Evolutionary conservation across 441 rosid species (phyloP).

Genomic region (Eutrema salsugineum): DNA sequence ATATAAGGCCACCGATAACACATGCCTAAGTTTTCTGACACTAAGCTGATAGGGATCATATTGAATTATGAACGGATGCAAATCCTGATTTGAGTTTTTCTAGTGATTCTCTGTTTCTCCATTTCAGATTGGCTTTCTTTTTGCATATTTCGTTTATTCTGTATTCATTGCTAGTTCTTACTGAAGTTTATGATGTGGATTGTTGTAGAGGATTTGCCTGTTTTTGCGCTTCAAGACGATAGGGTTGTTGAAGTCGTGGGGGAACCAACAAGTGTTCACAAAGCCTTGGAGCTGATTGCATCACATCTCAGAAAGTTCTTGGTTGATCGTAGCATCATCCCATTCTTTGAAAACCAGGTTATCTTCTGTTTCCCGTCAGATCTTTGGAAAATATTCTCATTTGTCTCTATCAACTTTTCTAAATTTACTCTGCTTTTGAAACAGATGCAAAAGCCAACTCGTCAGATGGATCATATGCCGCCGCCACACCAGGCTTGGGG

Average conservation of each 20-base stretch:
- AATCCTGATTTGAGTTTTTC: background rate
- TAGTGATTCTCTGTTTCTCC: background rate
- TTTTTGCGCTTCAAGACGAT: slow-evolving; percentile 96
- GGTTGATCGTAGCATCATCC: slow-evolving; percentile 92
- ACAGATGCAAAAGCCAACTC: slow-evolving; percentile 83
- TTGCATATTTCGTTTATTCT: background rate
- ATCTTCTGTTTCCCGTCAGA: slow-evolving; percentile 7
- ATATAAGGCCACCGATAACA: background rate
- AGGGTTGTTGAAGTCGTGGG: slow-evolving; percentile 94
- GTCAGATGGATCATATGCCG: slow-evolving; percentile 82
- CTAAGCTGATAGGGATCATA: background rate
- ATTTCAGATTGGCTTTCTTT: background rate
- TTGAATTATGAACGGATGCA: background rate
- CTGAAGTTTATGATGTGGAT: slow-evolving; percentile 7
- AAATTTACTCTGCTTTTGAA: slow-evolving; percentile 5
- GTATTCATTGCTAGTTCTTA: background rate
- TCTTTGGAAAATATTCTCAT: background rate
- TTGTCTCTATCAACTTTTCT: background rate
- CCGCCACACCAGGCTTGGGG: slow-evolving; percentile 92
- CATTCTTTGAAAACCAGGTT: slow-evolving; percentile 82
- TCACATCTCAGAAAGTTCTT: slow-evolving; percentile 93
- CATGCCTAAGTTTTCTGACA: background rate
- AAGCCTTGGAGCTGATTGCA: slow-evolving; percentile 86
- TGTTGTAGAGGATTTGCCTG: slow-evolving; percentile 82
- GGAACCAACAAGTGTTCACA: slow-evolving; percentile 79